Base-by-base conservation (phyloP, 1,284 basidiomycete species). In the Erythrobasidium hasegawianum region DNA sequence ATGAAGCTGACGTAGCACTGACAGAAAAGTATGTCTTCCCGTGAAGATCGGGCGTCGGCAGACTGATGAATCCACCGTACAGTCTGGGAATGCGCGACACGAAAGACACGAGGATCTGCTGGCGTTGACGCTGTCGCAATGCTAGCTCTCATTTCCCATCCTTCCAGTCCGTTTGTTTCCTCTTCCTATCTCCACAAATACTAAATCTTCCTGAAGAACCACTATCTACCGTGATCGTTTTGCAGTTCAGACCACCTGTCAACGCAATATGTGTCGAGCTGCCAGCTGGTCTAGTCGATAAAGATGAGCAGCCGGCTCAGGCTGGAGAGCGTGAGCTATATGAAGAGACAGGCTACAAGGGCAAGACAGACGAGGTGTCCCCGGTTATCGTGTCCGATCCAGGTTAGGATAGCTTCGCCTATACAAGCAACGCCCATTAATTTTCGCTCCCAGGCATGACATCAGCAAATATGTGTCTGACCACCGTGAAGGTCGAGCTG, bases 261-360 rank as follows among this genome's bases (percentile, higher is more conserved):
- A 39, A 70, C 26, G 49, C 66, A 18, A 69, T 73, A 56, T 72
- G 69, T 47, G 68, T 76, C 88, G 90, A 95, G 76, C 80, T 94
- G 38, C 90, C 90, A 7, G 90, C 90, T 64, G 90, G 90, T 33
- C 79, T 97, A 26, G 85, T 97, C 67, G 89, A 94, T 75, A 84
- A 86, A 67, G 84, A 84, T 1, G 87, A 97, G 79, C 84, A 85
- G 1, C 81, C 88, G 0, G 87, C 87, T 77, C 78, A 83, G 64
- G 84, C 90, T 0, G 92, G 90, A 0, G 81, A 65, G 41, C 84
- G 92, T 39, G 93, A 97, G 75, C 82, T 97, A 8, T 81, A 87
- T 72, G 93, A 97, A 78, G 93, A 96, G 78, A 95, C 91, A 0
- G 92, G 92, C 2, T 94, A 87, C 77, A 75, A 8, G 72, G 74